Conservation (phyloP, 352 stramenopile genomes). For the Phytophthora kernoviae region DNA sequence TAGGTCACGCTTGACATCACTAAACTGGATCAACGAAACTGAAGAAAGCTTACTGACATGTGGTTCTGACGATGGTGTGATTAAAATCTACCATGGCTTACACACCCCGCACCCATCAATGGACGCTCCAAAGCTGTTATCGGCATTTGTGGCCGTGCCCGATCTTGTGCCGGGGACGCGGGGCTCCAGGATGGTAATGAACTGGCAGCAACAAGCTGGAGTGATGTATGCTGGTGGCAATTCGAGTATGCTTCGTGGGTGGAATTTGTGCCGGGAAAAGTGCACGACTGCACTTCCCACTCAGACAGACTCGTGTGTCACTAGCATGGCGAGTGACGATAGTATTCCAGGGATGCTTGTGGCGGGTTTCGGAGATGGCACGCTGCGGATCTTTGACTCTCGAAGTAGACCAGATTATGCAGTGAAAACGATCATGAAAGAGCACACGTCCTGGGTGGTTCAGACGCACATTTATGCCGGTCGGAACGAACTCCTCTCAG, state of each 20-base stretch:
- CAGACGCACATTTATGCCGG: slow-evolving; percentile 84
- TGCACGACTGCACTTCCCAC: slow-evolving; percentile 83
- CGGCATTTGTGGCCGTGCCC: slow-evolving; percentile 93
- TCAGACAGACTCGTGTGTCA: slow-evolving; percentile 92
- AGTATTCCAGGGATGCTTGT: slow-evolving; percentile 83
- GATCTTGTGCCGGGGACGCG: slow-evolving; percentile 91
- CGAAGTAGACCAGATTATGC: slow-evolving; percentile 79
- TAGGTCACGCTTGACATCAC: slow-evolving; percentile 92
- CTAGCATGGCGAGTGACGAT: slow-evolving; percentile 85
- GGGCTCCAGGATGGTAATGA: slow-evolving; percentile 94
- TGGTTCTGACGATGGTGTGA: slow-evolving; percentile 96
- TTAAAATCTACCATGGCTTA: slow-evolving; percentile 94
- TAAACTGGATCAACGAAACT: slow-evolving; percentile 97
- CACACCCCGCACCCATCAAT: slow-evolving; percentile 54
- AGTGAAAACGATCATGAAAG: slow-evolving; percentile 77
- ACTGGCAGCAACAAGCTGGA: slow-evolving; percentile 94
- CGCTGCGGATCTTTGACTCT: slow-evolving; percentile 94
- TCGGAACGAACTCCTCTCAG: slow-evolving; percentile 92
- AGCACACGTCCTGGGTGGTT: slow-evolving; percentile 97
- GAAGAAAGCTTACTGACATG: slow-evolving; percentile 94
- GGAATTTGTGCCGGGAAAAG: slow-evolving; percentile 95
- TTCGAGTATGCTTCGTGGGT: slow-evolving; percentile 91
- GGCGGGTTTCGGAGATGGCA: slow-evolving; percentile 94
- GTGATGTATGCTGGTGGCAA: slow-evolving; percentile 94
- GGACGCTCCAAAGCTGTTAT: slow-evolving; percentile 80